A percentile compares a stretch with the other conserved stretches of the same genome.
Conservation (phyloP, 768 basidiomycete genomes). For the Rhodocollybia butyracea region DNA sequence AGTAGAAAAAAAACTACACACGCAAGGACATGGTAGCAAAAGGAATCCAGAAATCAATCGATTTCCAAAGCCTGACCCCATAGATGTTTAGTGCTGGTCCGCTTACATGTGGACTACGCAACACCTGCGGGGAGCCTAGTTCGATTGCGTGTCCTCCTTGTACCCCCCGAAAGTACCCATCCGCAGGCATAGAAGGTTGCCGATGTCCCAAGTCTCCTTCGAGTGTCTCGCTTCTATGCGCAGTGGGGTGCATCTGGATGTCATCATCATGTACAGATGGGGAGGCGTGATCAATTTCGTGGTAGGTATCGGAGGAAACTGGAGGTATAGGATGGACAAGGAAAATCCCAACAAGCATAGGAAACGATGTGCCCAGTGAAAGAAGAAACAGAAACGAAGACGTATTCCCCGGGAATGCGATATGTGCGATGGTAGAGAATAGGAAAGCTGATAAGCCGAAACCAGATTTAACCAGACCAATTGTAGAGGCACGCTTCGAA, state of each 20-base stretch:
- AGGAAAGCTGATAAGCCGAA: slow-evolving; percentile 69
- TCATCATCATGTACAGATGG: neutral
- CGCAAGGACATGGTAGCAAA: slow-evolving; percentile 55
- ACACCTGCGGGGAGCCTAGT: slow-evolving; percentile 5
- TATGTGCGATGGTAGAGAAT: slow-evolving; percentile 58
- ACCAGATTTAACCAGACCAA: slow-evolving; percentile 57
- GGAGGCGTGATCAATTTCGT: neutral
- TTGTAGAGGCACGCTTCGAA: slow-evolving; percentile 49
- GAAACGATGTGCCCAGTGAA: slow-evolving; percentile 53
- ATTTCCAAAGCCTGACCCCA: slow-evolving; percentile 48
- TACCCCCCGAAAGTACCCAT: slow-evolving; percentile 8
- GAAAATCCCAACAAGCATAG: slow-evolving; percentile 54
- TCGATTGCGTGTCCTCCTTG: neutral
- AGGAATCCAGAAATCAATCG: slow-evolving; percentile 63
- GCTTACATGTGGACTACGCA: neutral
- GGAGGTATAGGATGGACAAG: slow-evolving; percentile 47
- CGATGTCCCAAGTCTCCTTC: neutral
- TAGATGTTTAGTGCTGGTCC: slow-evolving; percentile 48
- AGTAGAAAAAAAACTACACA: slow-evolving; percentile 28
- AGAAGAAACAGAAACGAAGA: slow-evolving; percentile 55
- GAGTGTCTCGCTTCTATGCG: neutral
- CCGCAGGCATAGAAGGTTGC: slow-evolving; percentile 9
- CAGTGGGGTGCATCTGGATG: neutral
- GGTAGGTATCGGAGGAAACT: slow-evolving; percentile 11
- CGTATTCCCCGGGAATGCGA: slow-evolving; percentile 54